Conservation (phyloP, 495 filamentous ascomycete genomes). For the Penicillium samsonianum region DNA sequence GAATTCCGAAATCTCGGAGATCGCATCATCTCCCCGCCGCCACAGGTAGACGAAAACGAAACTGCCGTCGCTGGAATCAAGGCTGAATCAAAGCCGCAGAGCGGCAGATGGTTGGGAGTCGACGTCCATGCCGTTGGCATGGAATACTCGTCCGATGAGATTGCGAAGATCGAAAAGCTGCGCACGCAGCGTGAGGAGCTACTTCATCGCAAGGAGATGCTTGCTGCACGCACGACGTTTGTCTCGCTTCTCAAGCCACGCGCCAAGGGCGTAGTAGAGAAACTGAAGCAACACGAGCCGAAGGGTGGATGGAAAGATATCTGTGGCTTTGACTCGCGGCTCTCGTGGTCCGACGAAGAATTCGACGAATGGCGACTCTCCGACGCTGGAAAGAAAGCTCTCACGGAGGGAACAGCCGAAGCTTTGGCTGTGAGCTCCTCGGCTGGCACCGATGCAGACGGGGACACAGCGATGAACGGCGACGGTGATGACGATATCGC, state of each 20-base stretch:
- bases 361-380: conserved; percentile 58
- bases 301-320: conserved; percentile 62
- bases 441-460: conserved; percentile 34
- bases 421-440: conserved; percentile 38
- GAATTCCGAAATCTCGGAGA: conserved; percentile 62
- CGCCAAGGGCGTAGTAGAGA: conserved; percentile 46
- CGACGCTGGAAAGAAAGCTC: conserved; percentile 40
- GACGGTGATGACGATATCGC: conserved; percentile 31
- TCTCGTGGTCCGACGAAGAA: conserved; percentile 62
- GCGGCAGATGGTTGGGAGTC: conserved; percentile 70
- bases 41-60: conserved; percentile 25
- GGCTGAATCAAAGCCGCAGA: conserved; percentile 72
- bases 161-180: conserved; percentile 44
- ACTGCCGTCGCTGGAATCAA: conserved; percentile 15
- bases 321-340: conserved; percentile 64
- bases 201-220: conserved; percentile 44
- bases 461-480: conserved; percentile 40
- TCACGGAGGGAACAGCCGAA: conserved; percentile 45
- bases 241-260: conserved; percentile 46
- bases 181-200: conserved; percentile 40
- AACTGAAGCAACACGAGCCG: conserved; percentile 49
- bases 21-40: conserved; percentile 44
- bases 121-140: conserved; percentile 35
- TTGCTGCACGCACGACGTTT: conserved; percentile 47
- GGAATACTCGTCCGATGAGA: conserved; percentile 45